These are phyloP conservation scores for Prosopis cineraria DNA, from an alignment of 306 rosid species.

Conservation along the genomic window DNA sequence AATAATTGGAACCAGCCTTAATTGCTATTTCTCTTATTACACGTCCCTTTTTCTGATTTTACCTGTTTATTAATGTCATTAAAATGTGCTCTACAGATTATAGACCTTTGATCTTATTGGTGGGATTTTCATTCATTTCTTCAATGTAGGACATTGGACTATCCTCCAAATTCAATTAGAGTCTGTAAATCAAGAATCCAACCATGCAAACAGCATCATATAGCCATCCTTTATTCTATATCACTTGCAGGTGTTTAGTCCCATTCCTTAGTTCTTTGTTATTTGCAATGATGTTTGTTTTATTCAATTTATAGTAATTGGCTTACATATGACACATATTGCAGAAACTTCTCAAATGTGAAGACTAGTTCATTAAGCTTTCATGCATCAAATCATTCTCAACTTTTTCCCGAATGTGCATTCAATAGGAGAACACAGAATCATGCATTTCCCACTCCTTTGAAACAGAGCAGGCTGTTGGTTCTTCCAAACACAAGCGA, in stretches of 20 bases:
- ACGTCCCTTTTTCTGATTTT: not conserved
- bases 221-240: slow-evolving; percentile 43
- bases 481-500: slow-evolving; percentile 58
- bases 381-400: slow-evolving; percentile 39
- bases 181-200: slow-evolving; percentile 26
- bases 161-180: slow-evolving; percentile 27
- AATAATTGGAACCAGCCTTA: not conserved
- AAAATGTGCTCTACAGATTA: slow-evolving; percentile 18
- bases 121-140: not conserved
- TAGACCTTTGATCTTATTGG: slow-evolving; percentile 8
- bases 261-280: not conserved
- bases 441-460: slow-evolving; percentile 18
- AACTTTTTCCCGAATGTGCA: slow-evolving; percentile 35
- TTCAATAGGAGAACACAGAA: slow-evolving; percentile 40
- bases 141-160: slow-evolving; percentile 24
- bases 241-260: slow-evolving; percentile 46
- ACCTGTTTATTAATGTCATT: slow-evolving; percentile 9
- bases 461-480: slow-evolving; percentile 44
- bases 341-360: slow-evolving; percentile 52
- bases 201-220: slow-evolving; percentile 49
- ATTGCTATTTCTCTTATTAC: not conserved
- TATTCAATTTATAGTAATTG: slow-evolving; percentile 19
- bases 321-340: slow-evolving; percentile 23
- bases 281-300: not conserved
- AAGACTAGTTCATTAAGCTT: slow-evolving; percentile 39